Evolutionary conservation across 1,284 basidiomycete genomes (phyloP).

Genomic region (Moniliophthora roreri): DNA sequence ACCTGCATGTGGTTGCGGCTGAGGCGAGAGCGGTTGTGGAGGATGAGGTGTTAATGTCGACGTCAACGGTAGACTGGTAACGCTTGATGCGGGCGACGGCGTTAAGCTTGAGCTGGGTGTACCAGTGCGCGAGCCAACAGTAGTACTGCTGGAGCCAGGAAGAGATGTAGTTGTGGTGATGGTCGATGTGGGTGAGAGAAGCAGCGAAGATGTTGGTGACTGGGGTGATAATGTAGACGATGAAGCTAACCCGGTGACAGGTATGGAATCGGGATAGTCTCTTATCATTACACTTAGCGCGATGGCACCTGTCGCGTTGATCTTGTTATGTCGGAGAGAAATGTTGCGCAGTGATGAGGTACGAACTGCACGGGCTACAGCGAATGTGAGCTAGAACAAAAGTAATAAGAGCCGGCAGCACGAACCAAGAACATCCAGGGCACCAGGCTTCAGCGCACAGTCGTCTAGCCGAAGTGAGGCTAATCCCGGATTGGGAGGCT

Average conservation of each 20-base stretch:
- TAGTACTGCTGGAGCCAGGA: neutral
- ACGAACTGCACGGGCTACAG: constrained; percentile 74
- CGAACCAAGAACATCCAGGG: constrained; percentile 78
- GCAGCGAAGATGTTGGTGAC: constrained; percentile 17
- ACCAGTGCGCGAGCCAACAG: neutral
- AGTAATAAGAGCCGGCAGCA: constrained; percentile 13
- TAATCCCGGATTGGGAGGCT: constrained; percentile 56
- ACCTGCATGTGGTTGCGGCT: constrained; percentile 20
- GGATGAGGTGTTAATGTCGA: constrained; percentile 20
- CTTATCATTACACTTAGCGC: constrained; percentile 94
- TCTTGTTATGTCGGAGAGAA: constrained; percentile 84
- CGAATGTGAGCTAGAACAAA: neutral
- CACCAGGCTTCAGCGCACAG: constrained; percentile 69
- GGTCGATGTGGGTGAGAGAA: constrained; percentile 13
- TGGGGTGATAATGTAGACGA: constrained; percentile 22
- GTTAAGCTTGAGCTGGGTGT: constrained; percentile 7
- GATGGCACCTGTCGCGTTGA: constrained; percentile 80
- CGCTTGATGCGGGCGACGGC: constrained; percentile 9
- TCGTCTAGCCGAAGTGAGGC: constrained; percentile 85
- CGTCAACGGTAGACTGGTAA: constrained; percentile 3
- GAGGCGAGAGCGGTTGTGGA: constrained; percentile 34
- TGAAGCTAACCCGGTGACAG: constrained; percentile 24
- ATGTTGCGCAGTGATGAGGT: constrained; percentile 83
- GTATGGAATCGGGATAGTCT: constrained; percentile 83
- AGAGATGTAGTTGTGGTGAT: neutral